Evolutionary conservation across 2,329 filamentous ascomycete genomes (phyloP), one percentile per base, ranked within the genome.

Genomic region (Xylariales sp.): DNA sequence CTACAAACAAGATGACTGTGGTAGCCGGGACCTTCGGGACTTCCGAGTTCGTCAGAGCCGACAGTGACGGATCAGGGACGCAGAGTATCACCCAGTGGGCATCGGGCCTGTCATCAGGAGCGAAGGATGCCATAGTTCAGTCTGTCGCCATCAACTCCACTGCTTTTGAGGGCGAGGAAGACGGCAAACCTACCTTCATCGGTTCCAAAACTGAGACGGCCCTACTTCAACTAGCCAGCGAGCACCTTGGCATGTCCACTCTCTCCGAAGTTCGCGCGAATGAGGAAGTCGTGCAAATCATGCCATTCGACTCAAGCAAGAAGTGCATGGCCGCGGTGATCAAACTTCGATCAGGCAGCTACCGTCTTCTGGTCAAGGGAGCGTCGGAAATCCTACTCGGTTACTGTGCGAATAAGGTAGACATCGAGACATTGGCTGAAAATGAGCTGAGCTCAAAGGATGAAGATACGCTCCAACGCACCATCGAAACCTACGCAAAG

Each of bases 1-100:
- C 84, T 0, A 82, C 85, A 44, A 86, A 86, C 56, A 80, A 81
- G 59, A 86, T 86, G 82, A 84, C 81, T 0, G 84, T 88, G 1
- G 84, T 89, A 21, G 81, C 84, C 19, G 84, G 83, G 5, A 81
- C 82, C 4, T 63, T 87, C 29, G 83, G 83, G 21, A 59, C 55
- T 37, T 60, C 55, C 16, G 56, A 48, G 36, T 61, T 61, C 25
- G 47, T 41, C 38, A 58, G 56, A 44, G 24, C 52, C 4, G 56
- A 55, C 14, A 45, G 34, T 11, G 49, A 53, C 19, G 54, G 51
- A 14, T 5, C 49, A 14, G 34, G 28, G 3, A 40, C 43, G 2
- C 48, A 47, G 33, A 52, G 48, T 14, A 39, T 62, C 8, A 46
- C 57, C 1, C 55, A 59, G 33, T 63, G 60, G 61, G 58, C 60